Percentiles rank a stretch among this genome's conserved stretches.
Conservation (phyloP, 2,329 filamentous ascomycete genomes). For the Fusarium multiceps region DNA sequence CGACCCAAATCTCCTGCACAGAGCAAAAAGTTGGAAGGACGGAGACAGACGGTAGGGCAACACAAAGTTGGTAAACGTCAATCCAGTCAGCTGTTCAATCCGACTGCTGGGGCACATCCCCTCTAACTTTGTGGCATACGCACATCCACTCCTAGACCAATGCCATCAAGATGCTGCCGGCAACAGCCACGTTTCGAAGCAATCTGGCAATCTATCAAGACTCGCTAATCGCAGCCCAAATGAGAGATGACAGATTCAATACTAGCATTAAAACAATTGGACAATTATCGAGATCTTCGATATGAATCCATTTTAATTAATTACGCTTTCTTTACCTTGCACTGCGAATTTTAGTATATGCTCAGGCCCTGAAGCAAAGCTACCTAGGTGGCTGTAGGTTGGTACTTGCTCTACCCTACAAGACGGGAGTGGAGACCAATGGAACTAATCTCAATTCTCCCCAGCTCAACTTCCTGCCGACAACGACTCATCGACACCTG, state of each 20-base stretch:
- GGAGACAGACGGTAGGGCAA: slow-evolving; percentile 11
- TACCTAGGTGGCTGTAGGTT: background rate
- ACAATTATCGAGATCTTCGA: background rate
- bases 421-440: background rate
- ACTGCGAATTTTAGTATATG: slow-evolving; percentile 1
- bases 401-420: slow-evolving; percentile 5
- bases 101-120: background rate
- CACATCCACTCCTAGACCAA: background rate
- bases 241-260: background rate
- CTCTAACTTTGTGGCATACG: background rate
- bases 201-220: background rate
- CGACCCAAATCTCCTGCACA: background rate
- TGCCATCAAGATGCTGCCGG: background rate
- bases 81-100: slow-evolving; percentile 17
- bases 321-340: background rate
- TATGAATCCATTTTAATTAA: background rate
- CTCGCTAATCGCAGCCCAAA: background rate
- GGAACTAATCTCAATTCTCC: background rate
- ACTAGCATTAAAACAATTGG: background rate
- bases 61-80: slow-evolving; percentile 6
- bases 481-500: background rate
- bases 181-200: background rate
- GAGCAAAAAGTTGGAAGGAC: slow-evolving; percentile 1
- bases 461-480: background rate
- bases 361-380: background rate